Base-by-base conservation (phyloP, 139 green algal genomes). In the Yamagishiella unicocca region DNA sequence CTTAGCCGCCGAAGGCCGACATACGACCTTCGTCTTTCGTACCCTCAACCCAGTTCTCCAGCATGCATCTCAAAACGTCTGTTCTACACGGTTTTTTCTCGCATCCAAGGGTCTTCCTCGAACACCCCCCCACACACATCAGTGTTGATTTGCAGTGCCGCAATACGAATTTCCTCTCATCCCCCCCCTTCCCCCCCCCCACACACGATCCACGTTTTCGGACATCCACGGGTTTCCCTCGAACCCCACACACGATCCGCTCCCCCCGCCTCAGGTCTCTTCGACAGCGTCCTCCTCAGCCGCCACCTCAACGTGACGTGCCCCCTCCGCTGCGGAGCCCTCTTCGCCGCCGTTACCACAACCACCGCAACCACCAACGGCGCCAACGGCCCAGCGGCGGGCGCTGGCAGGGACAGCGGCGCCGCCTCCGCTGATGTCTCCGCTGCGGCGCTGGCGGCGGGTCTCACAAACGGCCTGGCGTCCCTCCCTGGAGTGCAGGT, bases 251-350 rank as follows among this genome's bases (percentile, higher is more conserved):
- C 50, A 61, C 50, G 50, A n/a, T n/a, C 58, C 58, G 6, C 72
- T 14, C 42, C 7, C 4, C 72, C 72, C 25, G 9, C 46, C 25
- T 14, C 75, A 67, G 80, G 80, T 31, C 5, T 86, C 27, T 86
- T 86, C 42, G 80, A 86, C 31, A 40, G n/a, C 0, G 80, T 87
- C 35, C 67, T 80, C 27, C 29, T 87, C 24, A 43, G 33, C 31
- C 82, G 67, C 25, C 67, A 22, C 46, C 25, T 53, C 67, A 71
- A 71, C 46, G 67, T 71, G 46, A 87, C 82, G 4, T 87, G 82
- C 33, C 82, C 82, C 4, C 67, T 87, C 31, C 67, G 35, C 7
- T 80, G 67, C 46, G 82, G 82, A 9, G 82, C 67, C 24, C 14
- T 87, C 5, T 81, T 87, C 50, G 67, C 82, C 24, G 53, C 31